These are phyloP conservation scores for Beauveria rudraprayagi DNA, from an alignment of 2,329 filamentous ascomycete species.

Conservation along the genomic window DNA sequence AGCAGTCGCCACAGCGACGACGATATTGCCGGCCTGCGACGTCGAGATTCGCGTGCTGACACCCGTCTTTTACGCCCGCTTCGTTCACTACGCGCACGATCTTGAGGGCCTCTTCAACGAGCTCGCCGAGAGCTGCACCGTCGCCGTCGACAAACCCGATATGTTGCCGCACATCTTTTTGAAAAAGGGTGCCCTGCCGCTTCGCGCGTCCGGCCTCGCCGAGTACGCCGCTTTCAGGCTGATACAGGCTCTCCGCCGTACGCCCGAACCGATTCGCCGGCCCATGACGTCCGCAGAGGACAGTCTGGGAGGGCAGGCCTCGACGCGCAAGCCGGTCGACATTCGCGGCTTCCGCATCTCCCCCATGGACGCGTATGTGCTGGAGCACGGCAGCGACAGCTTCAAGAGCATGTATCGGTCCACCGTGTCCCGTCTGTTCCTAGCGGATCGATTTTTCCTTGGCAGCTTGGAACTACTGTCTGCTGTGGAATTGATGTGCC, in stretches of 20 bases:
- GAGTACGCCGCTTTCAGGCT: constrained; percentile 35
- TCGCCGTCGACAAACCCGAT: constrained; percentile 48
- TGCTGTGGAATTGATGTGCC: neutral
- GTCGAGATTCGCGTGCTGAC: constrained; percentile 53
- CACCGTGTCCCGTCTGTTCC: constrained; percentile 33
- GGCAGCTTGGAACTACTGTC: constrained; percentile 28
- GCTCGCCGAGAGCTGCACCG: constrained; percentile 48
- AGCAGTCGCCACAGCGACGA: neutral
- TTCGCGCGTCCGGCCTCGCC: constrained; percentile 25
- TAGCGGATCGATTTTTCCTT: constrained; percentile 34
- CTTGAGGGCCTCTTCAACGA: constrained; percentile 56
- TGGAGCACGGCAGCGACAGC: constrained; percentile 21
- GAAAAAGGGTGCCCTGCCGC: constrained; percentile 27
- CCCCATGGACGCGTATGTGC: constrained; percentile 42
- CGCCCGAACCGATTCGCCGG: constrained; percentile 32
- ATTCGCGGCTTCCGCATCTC: constrained; percentile 41
- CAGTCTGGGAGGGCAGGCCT: constrained; percentile 4
- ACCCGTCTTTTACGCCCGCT: constrained; percentile 59
- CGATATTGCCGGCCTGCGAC: neutral
- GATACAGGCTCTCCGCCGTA: constrained; percentile 36
- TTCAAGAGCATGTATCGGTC: constrained; percentile 28
- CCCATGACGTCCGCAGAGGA: constrained; percentile 32
- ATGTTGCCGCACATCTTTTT: constrained; percentile 39
- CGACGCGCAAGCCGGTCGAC: constrained; percentile 22
- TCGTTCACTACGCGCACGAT: constrained; percentile 54